phyloP scores from a whole-genome alignment of 495 filamentous ascomycete genomes.

The Penicillium bovifimosum region DNA sequence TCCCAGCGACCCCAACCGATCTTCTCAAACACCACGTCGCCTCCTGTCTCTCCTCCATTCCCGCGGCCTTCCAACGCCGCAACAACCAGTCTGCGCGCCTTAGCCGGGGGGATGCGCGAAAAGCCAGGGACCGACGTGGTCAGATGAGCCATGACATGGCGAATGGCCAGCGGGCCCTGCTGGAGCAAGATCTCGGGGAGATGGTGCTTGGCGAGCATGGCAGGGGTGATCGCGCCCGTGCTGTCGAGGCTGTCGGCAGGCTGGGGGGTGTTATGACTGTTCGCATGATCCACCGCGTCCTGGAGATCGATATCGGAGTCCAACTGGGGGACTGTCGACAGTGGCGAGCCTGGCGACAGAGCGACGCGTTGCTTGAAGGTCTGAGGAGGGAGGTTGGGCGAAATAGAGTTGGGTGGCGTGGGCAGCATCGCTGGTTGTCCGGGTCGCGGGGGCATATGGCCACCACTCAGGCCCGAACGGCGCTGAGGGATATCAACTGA shows the following conservation, averaged over 20 bases:
- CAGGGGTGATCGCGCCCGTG: slow-evolving; percentile 75
- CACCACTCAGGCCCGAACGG: slow-evolving; percentile 57
- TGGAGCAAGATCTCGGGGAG: slow-evolving; percentile 84
- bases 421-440: slow-evolving; percentile 60
- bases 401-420: slow-evolving; percentile 95
- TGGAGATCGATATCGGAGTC: slow-evolving; percentile 87
- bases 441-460: slow-evolving; percentile 51
- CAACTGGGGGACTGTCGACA: slow-evolving; percentile 55
- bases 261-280: slow-evolving; percentile 37
- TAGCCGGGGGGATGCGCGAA: slow-evolving; percentile 82
- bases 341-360: slow-evolving; percentile 44
- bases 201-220: slow-evolving; percentile 84
- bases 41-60: slow-evolving; percentile 57
- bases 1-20: slow-evolving; percentile 98
- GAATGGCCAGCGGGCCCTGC: slow-evolving; percentile 88
- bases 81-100: slow-evolving; percentile 83
- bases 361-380: slow-evolving; percentile 51
- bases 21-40: slow-evolving; percentile 89
- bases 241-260: slow-evolving; percentile 53
- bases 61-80: slow-evolving; percentile 75
- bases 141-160: slow-evolving; percentile 88
- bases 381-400: slow-evolving; percentile 79
- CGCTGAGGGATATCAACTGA: slow-evolving; percentile 69
- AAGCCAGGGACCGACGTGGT: slow-evolving; percentile 92
- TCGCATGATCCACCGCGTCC: slow-evolving; percentile 55